Evolutionary conservation across 2,329 filamentous ascomycete species (phyloP).

Genomic region (Apiospora arundinis): DNA sequence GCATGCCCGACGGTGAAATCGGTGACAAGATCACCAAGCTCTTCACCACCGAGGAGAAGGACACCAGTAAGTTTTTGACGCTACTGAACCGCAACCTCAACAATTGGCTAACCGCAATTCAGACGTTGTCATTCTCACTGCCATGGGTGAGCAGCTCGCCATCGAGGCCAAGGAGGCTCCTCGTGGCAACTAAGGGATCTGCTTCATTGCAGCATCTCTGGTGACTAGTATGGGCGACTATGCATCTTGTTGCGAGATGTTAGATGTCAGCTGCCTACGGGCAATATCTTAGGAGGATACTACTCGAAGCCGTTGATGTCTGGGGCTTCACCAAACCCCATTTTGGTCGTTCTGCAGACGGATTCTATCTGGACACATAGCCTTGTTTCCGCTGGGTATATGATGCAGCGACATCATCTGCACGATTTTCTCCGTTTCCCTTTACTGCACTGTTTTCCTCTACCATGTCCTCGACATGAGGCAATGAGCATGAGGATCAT

Average conservation of each 20-base stretch:
- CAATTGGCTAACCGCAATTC: slow-evolving; percentile 32
- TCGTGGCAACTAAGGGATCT: slow-evolving; percentile 42
- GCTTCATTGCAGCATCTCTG: slow-evolving; percentile 27
- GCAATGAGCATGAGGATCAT: slow-evolving; percentile 37
- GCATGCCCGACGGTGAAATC: slow-evolving; percentile 87
- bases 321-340: slow-evolving; percentile 35
- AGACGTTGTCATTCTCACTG: slow-evolving; percentile 92
- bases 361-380: slow-evolving; percentile 49
- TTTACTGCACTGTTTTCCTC: slow-evolving; percentile 41
- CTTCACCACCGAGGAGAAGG: slow-evolving; percentile 85
- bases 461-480: slow-evolving; percentile 41
- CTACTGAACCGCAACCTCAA: not conserved
- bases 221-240: slow-evolving; percentile 27
- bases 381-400: slow-evolving; percentile 50
- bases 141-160: slow-evolving; percentile 94
- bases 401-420: slow-evolving; percentile 39
- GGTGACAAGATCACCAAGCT: slow-evolving; percentile 85
- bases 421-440: slow-evolving; percentile 44
- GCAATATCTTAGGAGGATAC: slow-evolving; percentile 34
- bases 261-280: slow-evolving; percentile 25
- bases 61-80: slow-evolving; percentile 71
- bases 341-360: slow-evolving; percentile 49
- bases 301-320: slow-evolving; percentile 38
- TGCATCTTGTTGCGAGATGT: slow-evolving; percentile 23
- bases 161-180: slow-evolving; percentile 96